Base-by-base conservation (phyloP, 1,284 basidiomycete species). In the Marasmius sp. region DNA sequence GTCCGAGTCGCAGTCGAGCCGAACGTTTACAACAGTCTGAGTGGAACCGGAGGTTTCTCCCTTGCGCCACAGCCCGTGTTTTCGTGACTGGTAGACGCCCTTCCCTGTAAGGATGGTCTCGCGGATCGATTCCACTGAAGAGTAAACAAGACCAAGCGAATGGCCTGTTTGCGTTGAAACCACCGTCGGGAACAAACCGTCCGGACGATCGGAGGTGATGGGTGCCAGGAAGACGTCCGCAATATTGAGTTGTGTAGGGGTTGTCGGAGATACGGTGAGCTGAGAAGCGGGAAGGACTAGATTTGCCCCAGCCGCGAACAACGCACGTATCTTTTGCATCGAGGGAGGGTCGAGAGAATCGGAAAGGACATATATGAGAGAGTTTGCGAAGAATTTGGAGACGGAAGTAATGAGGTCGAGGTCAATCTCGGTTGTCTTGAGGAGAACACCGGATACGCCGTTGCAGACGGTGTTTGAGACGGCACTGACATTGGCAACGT, bases 41-140 rank as follows among this genome's bases (percentile, higher is more conserved):
- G 92, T 95, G 9, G 96, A 91, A 27, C 97, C 97, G 20, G 93
- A 95, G 0, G 95, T 97, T 76, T 94, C 96, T 27, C 97, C 97
- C 75, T 99, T 99, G 64, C 93, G 84, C 97, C 97, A 99, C 18
- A 99, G 79, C 8, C 96, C 96, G 71, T 96, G 94, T 70, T 95
- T 95, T 66, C 97, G 89, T 18, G 95, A 98, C 73, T 98, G 95
- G 76, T 99, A 99, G 43, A 97, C 91, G 34, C 97, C 97, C 69
- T 90, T 91, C 38, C 95, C 94, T 1, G 94, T 92, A 54, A 87
- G 68, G 71, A 99, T 95, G 66, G 92, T 93, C 74, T 96, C 92
- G 64, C 85, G 86, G 66, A 99, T 85, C 3, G 94, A 97, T 69
- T 92, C 89, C 53, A 76, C 71, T 12, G 97, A 99, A n/a, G 97